These are phyloP conservation scores for Thelephora ganbajun DNA, from an alignment of 768 basidiomycete genomes.

Conservation along the genomic window DNA sequence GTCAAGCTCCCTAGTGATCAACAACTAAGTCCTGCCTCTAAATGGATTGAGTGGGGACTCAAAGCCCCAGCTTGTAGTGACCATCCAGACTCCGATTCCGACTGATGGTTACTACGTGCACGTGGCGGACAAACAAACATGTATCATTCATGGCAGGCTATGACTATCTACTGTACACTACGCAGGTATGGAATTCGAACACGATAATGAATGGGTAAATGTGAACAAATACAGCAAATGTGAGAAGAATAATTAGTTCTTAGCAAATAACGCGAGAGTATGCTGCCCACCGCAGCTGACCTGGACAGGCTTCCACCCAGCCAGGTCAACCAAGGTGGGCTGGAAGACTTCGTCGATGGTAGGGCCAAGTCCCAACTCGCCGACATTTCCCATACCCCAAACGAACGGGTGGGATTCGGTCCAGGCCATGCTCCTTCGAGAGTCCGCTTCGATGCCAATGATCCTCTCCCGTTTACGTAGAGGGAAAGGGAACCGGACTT, in stretches of 20 bases:
- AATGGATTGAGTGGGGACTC: constrained; percentile 11
- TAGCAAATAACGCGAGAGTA: constrained; percentile 56
- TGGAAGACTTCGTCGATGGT: constrained; percentile 47
- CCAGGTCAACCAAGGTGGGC: constrained; percentile 53
- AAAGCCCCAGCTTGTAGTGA: background rate
- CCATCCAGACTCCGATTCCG: too few relatives aligned
- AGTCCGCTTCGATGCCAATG: constrained; percentile 47
- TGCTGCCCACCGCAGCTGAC: constrained; percentile 74
- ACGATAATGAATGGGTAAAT: too few relatives aligned
- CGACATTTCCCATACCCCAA: constrained; percentile 71
- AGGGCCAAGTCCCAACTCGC: constrained; percentile 44
- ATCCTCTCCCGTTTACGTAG: constrained; percentile 35
- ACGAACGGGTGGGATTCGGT: constrained; percentile 54
- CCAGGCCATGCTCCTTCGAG: constrained; percentile 59
- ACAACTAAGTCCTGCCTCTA: background rate
- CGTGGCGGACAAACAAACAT: too few relatives aligned
- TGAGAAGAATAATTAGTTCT: constrained; percentile 21
- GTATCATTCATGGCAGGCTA: too few relatives aligned
- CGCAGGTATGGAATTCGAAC: too few relatives aligned
- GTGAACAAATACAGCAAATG: too few relatives aligned
- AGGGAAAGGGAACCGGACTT: constrained; percentile 47
- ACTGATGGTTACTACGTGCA: too few relatives aligned
- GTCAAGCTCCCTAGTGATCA: constrained; percentile 7
- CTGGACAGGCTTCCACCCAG: constrained; percentile 55
- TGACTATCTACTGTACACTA: too few relatives aligned